Evolutionary conservation across 2,329 filamentous ascomycete genomes (phyloP), one percentile per base, ranked within the genome.

Genomic region (Colletotrichum zoysiae): DNA sequence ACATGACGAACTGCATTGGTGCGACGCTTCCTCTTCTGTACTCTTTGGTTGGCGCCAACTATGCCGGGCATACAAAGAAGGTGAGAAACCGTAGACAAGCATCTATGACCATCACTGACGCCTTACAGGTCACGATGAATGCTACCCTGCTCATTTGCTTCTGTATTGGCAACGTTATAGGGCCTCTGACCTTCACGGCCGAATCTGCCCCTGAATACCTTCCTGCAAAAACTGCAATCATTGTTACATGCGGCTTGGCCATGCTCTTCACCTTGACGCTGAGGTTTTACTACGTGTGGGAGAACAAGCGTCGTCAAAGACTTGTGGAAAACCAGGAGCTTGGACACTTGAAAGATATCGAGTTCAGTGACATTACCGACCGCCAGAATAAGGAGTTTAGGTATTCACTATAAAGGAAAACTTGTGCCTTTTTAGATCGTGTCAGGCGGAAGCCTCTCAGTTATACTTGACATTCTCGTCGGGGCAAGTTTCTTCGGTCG

Each of bases 41-140:
- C 0, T 86, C 88, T 0, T 93, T 91, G 90, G 90, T 92, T 65
- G 86, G 92, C 7, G 89, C 87, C 9, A 93, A 93, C 78, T 92
- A 90, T 0, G 91, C 85, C 0, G 91, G 91, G 9, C 88, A 86
- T 16, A 92, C 90, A 3, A 92, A 93, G 79, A 91, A 91, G 76
- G 68, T 62, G 14, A 14, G 44, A 4, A 42, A 14, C 18, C 6
- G 1, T 5, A 7, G 5, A 3, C 7, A 26, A 8, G 18, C 12
- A 11, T 16, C 3, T 11, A 7, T 18, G 9, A 7, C 4, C 23
- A 14, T 35, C 16, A n/a, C 40, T 61, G 20, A 61, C 18, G 3
- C 12, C 20, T 2, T 20, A 1, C 35, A 64, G 68, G 84, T 88
- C 60, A 85, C 90, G 38, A 90, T 92, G 85, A 87, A 89, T 0